Base-by-base conservation (phyloP, 1,284 basidiomycete genomes). In the Trichosporon asahii region DNA sequence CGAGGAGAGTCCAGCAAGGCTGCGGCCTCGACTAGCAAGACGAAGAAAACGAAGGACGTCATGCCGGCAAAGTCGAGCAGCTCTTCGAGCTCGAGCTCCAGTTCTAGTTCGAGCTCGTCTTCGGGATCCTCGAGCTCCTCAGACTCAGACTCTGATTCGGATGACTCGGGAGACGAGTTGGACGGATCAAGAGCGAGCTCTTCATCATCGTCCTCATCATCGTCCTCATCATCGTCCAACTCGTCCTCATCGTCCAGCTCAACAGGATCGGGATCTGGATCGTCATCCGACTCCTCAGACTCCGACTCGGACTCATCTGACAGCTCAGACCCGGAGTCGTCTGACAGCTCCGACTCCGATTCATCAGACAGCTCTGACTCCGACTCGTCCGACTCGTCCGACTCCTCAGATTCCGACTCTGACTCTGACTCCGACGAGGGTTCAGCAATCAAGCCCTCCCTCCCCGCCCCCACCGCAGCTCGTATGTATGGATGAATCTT, bases 71-170 rank as follows among this genome's bases (percentile, higher is more conserved):
- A 15, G 29, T 23, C 11, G 15, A 53, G 49, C 49, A 53, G 49
- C 49, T 25, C 49, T 2, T 11, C 21, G 7, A 53, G 21, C 49
- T n/a, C n/a, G n/a, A n/a, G n/a, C n/a, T n/a, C n/a, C n/a, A n/a
- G n/a, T n/a, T n/a, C n/a, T n/a, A 53, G 49, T 21, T 53, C 21
- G 21, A 23, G 49, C 49, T 53, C 49, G 21, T 21, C 18, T 8
- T 69, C 68, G 15, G 66, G 64, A 29, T 37, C 65, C n/a, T 72
- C 72, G 25, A 68, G 60, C 60, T 68, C 69, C 27, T 69, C 68
- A 11, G 63, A 64, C 44, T 69, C 25, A 33, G 64, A 29, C 46
- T 72, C 71, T 5, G 68, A 68, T 29, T 74, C 73, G 11, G 68
- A 71, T 63, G 68, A 66, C 63, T 75, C 72, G 23, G 72, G 65